phyloP scores from a whole-genome alignment of 139 green algal species.

The Closterium sp. region DNA sequence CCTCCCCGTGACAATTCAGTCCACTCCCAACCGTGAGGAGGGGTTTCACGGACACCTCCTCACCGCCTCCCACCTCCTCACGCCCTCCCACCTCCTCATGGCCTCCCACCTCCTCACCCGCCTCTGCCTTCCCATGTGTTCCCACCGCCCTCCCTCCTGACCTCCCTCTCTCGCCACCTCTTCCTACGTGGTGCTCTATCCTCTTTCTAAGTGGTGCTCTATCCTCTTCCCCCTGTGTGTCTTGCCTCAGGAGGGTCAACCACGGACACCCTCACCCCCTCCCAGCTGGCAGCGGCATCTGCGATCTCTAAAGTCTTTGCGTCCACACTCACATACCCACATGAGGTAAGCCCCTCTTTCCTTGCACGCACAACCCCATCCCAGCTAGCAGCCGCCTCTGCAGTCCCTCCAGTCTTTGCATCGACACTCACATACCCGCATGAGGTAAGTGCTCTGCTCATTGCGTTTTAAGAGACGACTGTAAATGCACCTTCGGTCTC shows the following conservation, averaged over 20 bases:
- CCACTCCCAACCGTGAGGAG: too few relatives aligned
- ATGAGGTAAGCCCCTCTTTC: conserved; percentile 84
- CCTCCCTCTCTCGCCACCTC: background rate
- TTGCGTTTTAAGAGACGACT: too few relatives aligned
- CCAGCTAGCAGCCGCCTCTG: conserved; percentile 79
- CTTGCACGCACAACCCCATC: too few relatives aligned
- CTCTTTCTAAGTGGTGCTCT: background rate
- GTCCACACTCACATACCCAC: conserved; percentile 92
- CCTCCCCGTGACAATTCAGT: too few relatives aligned
- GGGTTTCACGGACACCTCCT: too few relatives aligned
- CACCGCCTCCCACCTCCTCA: too few relatives aligned
- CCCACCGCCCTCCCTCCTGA: background rate
- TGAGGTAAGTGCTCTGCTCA: conserved; percentile 93
- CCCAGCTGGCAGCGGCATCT: conserved; percentile 78
- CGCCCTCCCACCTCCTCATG: too few relatives aligned
- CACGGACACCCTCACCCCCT: conserved; percentile 29
- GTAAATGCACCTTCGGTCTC: too few relatives aligned
- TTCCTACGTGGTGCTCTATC: too few relatives aligned
- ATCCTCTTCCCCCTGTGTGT: background rate
- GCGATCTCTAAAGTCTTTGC: conserved; percentile 92
- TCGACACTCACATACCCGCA: conserved; percentile 95
- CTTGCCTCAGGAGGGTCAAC: background rate
- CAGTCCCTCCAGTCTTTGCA: conserved; percentile 90
- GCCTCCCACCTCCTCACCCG: too few relatives aligned
- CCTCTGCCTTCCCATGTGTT: background rate